Evolutionary conservation across 352 stramenopile species (phyloP).

Genomic region (Phytopythium helicoides): DNA sequence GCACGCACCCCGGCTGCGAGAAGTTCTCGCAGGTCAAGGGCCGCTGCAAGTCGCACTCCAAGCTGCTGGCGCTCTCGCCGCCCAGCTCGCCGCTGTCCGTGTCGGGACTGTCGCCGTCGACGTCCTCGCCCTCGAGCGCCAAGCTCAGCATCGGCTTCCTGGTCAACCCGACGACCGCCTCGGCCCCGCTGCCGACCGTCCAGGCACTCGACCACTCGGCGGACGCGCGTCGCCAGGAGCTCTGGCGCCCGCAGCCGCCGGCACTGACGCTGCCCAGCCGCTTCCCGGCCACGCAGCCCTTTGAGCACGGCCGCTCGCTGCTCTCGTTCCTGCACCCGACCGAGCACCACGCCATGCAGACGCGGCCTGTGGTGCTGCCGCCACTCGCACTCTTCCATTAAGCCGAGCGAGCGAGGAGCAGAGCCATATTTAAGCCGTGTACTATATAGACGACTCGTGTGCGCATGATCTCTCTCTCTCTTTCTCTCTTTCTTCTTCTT

Average conservation of each 20-base stretch:
- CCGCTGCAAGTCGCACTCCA: constrained; percentile 85
- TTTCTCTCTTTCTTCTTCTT: no score
- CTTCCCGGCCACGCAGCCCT: constrained; percentile 1
- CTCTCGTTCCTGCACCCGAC: constrained; percentile 31
- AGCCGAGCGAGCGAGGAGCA: constrained; percentile 1
- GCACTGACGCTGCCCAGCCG: constrained; percentile 3
- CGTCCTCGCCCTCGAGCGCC: constrained; percentile 23
- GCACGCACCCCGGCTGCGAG: constrained; percentile 68
- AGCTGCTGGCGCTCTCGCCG: constrained; percentile 38
- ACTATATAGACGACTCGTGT: not conserved
- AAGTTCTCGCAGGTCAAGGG: constrained; percentile 90
- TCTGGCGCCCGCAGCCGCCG: constrained; percentile 9
- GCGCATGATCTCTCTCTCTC: no score
- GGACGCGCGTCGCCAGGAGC: constrained; percentile 14
- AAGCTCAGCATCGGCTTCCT: constrained; percentile 67
- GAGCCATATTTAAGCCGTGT: constrained; percentile 3
- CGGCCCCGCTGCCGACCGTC: constrained; percentile 9
- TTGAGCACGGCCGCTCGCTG: constrained; percentile 27
- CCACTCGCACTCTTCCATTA: constrained; percentile 34
- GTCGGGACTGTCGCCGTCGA: constrained; percentile 25
- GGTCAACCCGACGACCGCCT: constrained; percentile 31
- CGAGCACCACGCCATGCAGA: constrained; percentile 8
- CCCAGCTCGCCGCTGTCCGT: constrained; percentile 18
- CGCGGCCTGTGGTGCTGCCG: constrained; percentile 10
- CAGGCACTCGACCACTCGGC: constrained; percentile 3